Evolutionary conservation across 1,284 basidiomycete genomes (phyloP).

Genomic region (Boletus mariae): DNA sequence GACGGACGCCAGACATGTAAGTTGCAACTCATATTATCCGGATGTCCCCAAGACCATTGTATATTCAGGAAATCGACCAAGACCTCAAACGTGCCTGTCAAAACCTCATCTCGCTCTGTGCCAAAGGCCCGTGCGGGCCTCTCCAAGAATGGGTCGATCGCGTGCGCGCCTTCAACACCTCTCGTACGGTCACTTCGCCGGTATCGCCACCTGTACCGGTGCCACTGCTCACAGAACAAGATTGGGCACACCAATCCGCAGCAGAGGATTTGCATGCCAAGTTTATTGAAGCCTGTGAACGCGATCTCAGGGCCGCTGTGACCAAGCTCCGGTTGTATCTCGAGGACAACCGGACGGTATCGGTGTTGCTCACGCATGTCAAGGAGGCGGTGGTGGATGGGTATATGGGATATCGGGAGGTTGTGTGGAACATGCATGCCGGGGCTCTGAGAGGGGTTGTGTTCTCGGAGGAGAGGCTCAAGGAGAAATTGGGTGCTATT

Average conservation of each 20-base stretch:
- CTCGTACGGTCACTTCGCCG: slow-evolving; percentile 14
- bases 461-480: slow-evolving; percentile 36
- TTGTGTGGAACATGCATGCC: slow-evolving; percentile 40
- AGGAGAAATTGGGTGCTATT: slow-evolving; percentile 26
- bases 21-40: slow-evolving; percentile 18
- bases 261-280: slow-evolving; percentile 49
- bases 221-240: slow-evolving; percentile 31
- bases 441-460: slow-evolving; percentile 36
- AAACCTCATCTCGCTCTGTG: slow-evolving; percentile 68
- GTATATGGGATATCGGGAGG: slow-evolving; percentile 67
- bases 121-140: slow-evolving; percentile 48
- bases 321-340: slow-evolving; percentile 68
- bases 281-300: slow-evolving; percentile 51
- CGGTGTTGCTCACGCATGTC: slow-evolving; percentile 73
- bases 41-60: background rate
- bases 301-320: slow-evolving; percentile 54
- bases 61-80: slow-evolving; percentile 71
- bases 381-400: slow-evolving; percentile 70
- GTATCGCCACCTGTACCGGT: slow-evolving; percentile 10
- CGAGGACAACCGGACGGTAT: slow-evolving; percentile 73
- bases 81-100: slow-evolving; percentile 82
- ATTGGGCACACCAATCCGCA: slow-evolving; percentile 46
- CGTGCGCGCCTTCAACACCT: slow-evolving; percentile 36
- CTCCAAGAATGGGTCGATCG: slow-evolving; percentile 59
- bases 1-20: slow-evolving; percentile 61